A percentile compares a stretch with the other conserved stretches of the same genome.
Conservation (phyloP, 2,329 filamentous ascomycete species). For the Aspergillus persii region DNA sequence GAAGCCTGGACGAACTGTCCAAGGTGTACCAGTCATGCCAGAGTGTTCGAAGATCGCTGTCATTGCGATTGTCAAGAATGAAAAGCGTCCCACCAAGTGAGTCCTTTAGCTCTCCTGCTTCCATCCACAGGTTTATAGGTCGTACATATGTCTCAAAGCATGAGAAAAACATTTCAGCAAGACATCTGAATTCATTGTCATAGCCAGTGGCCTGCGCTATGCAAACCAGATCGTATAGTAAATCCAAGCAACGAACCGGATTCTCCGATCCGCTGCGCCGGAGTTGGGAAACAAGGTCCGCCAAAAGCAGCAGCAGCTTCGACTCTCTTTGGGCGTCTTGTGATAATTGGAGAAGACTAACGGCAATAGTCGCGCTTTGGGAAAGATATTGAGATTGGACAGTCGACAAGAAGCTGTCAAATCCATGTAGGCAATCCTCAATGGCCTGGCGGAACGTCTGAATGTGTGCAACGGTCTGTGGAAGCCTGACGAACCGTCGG, state of each 20-base stretch:
- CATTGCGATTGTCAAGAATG: slow-evolving; percentile 58
- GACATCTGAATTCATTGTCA: slow-evolving; percentile 57
- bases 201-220: slow-evolving; percentile 69
- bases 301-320: slow-evolving; percentile 58
- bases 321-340: slow-evolving; percentile 56
- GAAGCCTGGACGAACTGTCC: slow-evolving; percentile 53
- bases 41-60: slow-evolving; percentile 60
- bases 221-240: slow-evolving; percentile 69
- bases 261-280: slow-evolving; percentile 44
- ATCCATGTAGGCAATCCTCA: slow-evolving; percentile 53
- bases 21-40: slow-evolving; percentile 77
- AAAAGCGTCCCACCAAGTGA: slow-evolving; percentile 72
- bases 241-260: slow-evolving; percentile 73
- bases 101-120: slow-evolving; percentile 64
- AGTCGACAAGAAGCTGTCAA: slow-evolving; percentile 59
- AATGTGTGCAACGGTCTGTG: slow-evolving; percentile 57
- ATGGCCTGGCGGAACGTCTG: slow-evolving; percentile 71
- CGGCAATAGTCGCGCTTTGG: slow-evolving; percentile 52
- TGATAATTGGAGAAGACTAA: slow-evolving; percentile 66
- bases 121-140: slow-evolving; percentile 81
- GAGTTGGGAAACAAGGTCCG: slow-evolving; percentile 60
- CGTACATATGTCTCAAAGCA: slow-evolving; percentile 80
- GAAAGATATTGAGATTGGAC: slow-evolving; percentile 62
- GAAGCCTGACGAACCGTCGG: slow-evolving; percentile 47
- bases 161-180: slow-evolving; percentile 71